Percentiles rank a stretch among this genome's conserved stretches.
Evolutionary conservation across 2,329 filamentous ascomycete species (phyloP).

Genomic region (Venturia effusa): DNA sequence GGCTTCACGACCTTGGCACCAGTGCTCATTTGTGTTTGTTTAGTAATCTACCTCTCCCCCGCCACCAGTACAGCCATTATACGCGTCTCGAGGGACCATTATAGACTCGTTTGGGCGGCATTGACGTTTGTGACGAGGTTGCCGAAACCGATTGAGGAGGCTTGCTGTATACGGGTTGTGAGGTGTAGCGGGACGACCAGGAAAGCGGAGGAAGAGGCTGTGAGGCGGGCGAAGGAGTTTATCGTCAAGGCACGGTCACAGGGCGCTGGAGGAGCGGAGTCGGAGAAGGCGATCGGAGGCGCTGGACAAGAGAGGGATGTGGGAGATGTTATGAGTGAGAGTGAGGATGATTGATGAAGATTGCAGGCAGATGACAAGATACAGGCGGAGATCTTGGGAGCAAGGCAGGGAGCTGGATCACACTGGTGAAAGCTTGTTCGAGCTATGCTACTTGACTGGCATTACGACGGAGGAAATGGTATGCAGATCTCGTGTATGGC

Average conservation of each 20-base stretch:
- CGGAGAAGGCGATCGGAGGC: not conserved
- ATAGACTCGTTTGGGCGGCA: constrained; percentile 81
- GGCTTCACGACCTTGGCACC: constrained; percentile 3
- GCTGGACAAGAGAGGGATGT: not conserved
- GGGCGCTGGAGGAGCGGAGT: not conserved
- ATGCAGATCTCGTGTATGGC: no score
- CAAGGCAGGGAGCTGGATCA: no score
- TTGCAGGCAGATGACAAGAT: no score
- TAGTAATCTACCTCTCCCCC: constrained; percentile 84
- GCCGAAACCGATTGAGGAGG: constrained; percentile 45
- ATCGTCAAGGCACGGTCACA: not conserved
- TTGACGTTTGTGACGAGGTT: constrained; percentile 69
- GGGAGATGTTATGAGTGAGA: not conserved
- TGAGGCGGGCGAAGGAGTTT: constrained; percentile 56
- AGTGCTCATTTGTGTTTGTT: not conserved
- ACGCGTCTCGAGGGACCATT: constrained; percentile 69
- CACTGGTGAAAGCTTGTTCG: no score
- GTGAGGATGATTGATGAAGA: not conserved
- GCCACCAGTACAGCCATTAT: constrained; percentile 95
- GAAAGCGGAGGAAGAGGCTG: constrained; percentile 83
- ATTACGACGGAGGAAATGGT: no score
- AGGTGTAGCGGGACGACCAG: constrained; percentile 86
- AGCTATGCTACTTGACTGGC: no score
- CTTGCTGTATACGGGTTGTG: constrained; percentile 74
- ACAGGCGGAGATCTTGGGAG: no score